These are phyloP conservation scores for Candida maris DNA, from an alignment of 805 yeast species.

Conservation along the genomic window DNA sequence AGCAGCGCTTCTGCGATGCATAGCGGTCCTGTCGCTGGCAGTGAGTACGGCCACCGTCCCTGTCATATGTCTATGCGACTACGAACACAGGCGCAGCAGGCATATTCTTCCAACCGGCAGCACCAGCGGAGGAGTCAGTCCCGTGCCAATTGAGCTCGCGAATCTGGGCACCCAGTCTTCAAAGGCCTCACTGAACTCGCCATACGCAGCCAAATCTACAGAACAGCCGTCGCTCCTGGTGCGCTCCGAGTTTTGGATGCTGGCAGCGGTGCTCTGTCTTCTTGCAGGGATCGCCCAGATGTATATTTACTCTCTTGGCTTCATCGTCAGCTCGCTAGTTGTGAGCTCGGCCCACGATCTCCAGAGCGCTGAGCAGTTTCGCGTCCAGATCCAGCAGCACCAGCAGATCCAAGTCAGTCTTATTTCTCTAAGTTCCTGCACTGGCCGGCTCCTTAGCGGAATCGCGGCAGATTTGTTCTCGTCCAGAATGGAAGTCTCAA, in stretches of 20 bases:
- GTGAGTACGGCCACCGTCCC: slow-evolving; percentile 47
- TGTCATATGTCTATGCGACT: slow-evolving; percentile 39
- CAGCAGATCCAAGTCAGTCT: slow-evolving; percentile 73
- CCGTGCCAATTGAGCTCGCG: slow-evolving; percentile 4
- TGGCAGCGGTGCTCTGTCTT: slow-evolving; percentile 48
- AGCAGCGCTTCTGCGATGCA: slow-evolving; percentile 45
- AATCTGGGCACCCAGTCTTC: slow-evolving; percentile 5
- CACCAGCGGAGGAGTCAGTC: slow-evolving; percentile 3
- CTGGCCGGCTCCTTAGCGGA: slow-evolving; percentile 65
- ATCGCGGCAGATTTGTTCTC: slow-evolving; percentile 57
- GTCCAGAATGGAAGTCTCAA: slow-evolving; percentile 35
- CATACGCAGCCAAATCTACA: not conserved
- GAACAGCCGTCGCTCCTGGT: slow-evolving; percentile 18
- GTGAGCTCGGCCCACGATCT: slow-evolving; percentile 20
- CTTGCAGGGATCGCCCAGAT: slow-evolving; percentile 68
- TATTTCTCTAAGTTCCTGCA: slow-evolving; percentile 63
- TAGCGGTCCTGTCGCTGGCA: slow-evolving; percentile 40
- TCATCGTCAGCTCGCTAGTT: slow-evolving; percentile 52
- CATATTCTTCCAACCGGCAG: slow-evolving; percentile 5
- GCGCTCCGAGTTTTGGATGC: slow-evolving; percentile 44
- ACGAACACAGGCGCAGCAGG: slow-evolving; percentile 24
- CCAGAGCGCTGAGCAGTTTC: slow-evolving; percentile 13
- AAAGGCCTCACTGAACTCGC: not conserved
- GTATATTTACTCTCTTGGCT: slow-evolving; percentile 74
- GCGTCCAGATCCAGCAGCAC: slow-evolving; percentile 38